Evolutionary conservation across 495 filamentous ascomycete species (phyloP).

Genomic region (Xylaria scruposa): DNA sequence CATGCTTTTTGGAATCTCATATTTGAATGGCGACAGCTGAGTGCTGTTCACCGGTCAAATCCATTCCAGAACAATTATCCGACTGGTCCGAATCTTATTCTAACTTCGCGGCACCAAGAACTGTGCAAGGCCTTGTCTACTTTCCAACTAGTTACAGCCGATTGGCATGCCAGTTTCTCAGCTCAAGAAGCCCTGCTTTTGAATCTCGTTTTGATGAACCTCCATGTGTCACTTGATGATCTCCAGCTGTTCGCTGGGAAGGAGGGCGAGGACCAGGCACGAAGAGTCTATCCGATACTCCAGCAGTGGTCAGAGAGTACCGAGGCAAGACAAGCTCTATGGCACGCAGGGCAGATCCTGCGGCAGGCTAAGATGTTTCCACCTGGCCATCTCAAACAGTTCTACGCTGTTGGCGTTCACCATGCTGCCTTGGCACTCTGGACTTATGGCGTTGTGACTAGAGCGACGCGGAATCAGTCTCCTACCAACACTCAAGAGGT

Average conservation of each 20-base stretch:
- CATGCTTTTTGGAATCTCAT: slow-evolving; percentile 65
- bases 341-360: slow-evolving; percentile 69
- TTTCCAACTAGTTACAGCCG: slow-evolving; percentile 39
- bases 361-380: slow-evolving; percentile 59
- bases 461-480: slow-evolving; percentile 32
- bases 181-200: slow-evolving; percentile 55
- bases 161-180: slow-evolving; percentile 40
- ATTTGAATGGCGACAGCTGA: slow-evolving; percentile 65
- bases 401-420: slow-evolving; percentile 65
- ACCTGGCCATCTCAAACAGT: slow-evolving; percentile 58
- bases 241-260: slow-evolving; percentile 69
- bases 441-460: slow-evolving; percentile 61
- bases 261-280: slow-evolving; percentile 66
- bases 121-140: slow-evolving; percentile 45
- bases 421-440: slow-evolving; percentile 67
- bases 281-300: slow-evolving; percentile 58
- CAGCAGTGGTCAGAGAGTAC: slow-evolving; percentile 59
- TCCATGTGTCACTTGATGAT: slow-evolving; percentile 68
- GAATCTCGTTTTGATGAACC: slow-evolving; percentile 63
- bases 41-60: slow-evolving; percentile 48
- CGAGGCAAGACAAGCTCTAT: slow-evolving; percentile 63
- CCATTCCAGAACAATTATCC: slow-evolving; percentile 23
- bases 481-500: slow-evolving; percentile 30
- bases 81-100: slow-evolving; percentile 49
- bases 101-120: slow-evolving; percentile 60